Percentiles rank a stretch among this genome's conserved stretches.
Evolutionary conservation across 2,329 filamentous ascomycete species (phyloP).

Genomic region (Penicillium janthinellum): DNA sequence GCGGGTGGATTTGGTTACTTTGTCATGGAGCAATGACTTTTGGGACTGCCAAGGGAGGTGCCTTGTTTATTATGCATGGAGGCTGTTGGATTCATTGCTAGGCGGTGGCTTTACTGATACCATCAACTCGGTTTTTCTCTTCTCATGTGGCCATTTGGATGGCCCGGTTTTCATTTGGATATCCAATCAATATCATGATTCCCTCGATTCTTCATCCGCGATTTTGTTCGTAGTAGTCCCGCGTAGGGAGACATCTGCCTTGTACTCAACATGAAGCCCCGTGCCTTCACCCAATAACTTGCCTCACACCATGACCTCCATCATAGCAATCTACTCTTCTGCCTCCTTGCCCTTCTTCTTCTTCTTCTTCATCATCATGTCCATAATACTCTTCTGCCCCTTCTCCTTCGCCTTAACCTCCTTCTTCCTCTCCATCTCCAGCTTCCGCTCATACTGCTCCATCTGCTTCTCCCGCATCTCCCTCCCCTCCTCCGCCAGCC

Average conservation of each 20-base stretch:
- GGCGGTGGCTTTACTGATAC: conserved; percentile 25
- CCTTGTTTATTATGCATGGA: conserved; percentile 20
- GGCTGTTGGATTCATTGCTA: conserved; percentile 18
- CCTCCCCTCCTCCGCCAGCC: conserved; percentile 68
- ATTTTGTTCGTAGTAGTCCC: too few relatives aligned
- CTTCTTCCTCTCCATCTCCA: conserved; percentile 58
- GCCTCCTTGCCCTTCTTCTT: conserved; percentile 1
- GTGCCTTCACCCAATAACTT: too few relatives aligned
- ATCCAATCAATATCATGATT: conserved; percentile 6
- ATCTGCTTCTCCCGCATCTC: conserved; percentile 73
- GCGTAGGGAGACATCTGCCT: too few relatives aligned
- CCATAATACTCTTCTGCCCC: conserved; percentile 38
- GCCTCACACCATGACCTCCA: too few relatives aligned
- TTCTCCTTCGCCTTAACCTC: conserved; percentile 48
- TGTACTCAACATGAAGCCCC: too few relatives aligned
- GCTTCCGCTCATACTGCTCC: conserved; percentile 76
- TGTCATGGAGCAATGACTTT: conserved; percentile 13
- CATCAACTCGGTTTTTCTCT: conserved; percentile 22
- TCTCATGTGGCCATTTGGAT: conserved; percentile 18
- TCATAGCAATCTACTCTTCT: not conserved
- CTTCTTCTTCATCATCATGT: conserved; percentile 36
- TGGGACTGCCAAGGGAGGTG: conserved; percentile 9
- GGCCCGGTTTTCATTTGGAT: not conserved
- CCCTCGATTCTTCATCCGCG: not conserved
- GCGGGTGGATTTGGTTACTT: conserved; percentile 7